Evolutionary conservation across 768 basidiomycete species (phyloP), one percentile per base, ranked within the genome.

Genomic region (Trametes maxima): DNA sequence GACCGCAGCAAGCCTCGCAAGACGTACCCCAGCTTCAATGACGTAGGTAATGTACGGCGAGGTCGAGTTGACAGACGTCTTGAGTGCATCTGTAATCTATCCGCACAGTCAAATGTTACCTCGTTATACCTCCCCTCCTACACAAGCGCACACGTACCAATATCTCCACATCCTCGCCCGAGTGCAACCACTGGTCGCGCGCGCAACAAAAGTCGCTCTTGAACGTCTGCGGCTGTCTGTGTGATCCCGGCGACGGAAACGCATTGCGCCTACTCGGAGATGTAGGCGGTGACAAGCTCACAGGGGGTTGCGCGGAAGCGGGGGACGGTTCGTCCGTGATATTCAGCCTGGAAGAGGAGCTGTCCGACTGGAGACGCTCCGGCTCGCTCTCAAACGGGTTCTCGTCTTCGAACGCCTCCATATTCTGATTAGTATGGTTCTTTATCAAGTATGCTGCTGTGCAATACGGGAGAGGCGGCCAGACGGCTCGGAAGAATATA

Each of bases 11-110:
- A 3, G 8, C 28, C 3, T 33, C 28, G 28, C 28, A 8, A 33
- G 12, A 37, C 80, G 73, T 69, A 96, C 95, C 68, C 94, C 95
- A 46, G 94, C 88, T 57, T 79, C 83, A 67, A 98, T 95, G 63
- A 96, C 85, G 79, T 99, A 98, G 60, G 89, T 85, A 73, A 98
- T 99, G 73, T 98, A 98, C 6, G 91, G 87, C 21, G 94, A 90
- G 50, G 80, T 85, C n/a, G 94, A 84, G 68, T 92, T 91, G 56
- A 92, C 81, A 13, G 89, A 85, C 24, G 95, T 98, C 85, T 99
- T 99, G 76, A 91, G 87, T 14, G 97, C 96, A 70, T 98, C 96
- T 36, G 87, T 84, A 65, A 99, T 98, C 95, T 97, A 42, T 59
- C 12, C 46, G 28, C 13, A 35, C 54, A 54, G 36, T 51, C 13